phyloP scores from a whole-genome alignment of 2,329 filamentous ascomycete species.

The Blastomyces silverae region DNA sequence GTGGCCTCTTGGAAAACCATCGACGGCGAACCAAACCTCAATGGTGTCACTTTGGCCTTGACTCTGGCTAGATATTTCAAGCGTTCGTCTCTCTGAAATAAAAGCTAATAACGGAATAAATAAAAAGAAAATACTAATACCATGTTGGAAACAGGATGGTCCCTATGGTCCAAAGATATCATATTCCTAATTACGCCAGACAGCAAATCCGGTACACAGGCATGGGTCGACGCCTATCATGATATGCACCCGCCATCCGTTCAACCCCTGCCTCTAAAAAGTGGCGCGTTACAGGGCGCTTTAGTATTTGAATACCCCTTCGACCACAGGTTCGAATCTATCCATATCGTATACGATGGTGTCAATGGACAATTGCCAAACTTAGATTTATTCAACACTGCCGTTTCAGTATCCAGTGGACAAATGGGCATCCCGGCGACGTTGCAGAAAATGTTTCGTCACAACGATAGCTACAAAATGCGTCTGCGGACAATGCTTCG shows the following conservation, averaged over 20 bases:
- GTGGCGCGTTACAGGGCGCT: conserved; percentile 84
- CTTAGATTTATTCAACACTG: conserved; percentile 90
- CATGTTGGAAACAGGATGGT: conserved; percentile 60
- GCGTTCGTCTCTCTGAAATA: conserved; percentile 41
- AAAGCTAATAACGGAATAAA: neutral
- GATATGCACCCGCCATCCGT: conserved; percentile 71
- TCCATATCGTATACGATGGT: conserved; percentile 92
- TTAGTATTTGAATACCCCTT: conserved; percentile 90
- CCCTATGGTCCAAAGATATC: conserved; percentile 97
- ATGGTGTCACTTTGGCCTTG: conserved; percentile 77
- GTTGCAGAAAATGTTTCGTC: conserved; percentile 77
- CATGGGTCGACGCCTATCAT: conserved; percentile 97
- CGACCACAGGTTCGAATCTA: conserved; percentile 72
- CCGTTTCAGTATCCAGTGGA: conserved; percentile 75
- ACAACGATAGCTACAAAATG: conserved; percentile 69
- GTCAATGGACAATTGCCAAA: conserved; percentile 94
- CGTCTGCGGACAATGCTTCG: conserved; percentile 81
- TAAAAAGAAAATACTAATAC: conserved; percentile 2
- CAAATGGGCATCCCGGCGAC: conserved; percentile 85
- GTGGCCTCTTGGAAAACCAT: conserved; percentile 84
- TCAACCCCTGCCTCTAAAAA: conserved; percentile 75
- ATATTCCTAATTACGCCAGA: conserved; percentile 85
- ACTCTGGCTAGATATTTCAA: conserved; percentile 93
- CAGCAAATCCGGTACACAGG: conserved; percentile 82
- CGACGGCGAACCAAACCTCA: conserved; percentile 69